A percentile compares a stretch with the other conserved stretches of the same genome.
Evolutionary conservation across 2,329 filamentous ascomycete genomes (phyloP).

Genomic region (Epicoccum sorghinum): DNA sequence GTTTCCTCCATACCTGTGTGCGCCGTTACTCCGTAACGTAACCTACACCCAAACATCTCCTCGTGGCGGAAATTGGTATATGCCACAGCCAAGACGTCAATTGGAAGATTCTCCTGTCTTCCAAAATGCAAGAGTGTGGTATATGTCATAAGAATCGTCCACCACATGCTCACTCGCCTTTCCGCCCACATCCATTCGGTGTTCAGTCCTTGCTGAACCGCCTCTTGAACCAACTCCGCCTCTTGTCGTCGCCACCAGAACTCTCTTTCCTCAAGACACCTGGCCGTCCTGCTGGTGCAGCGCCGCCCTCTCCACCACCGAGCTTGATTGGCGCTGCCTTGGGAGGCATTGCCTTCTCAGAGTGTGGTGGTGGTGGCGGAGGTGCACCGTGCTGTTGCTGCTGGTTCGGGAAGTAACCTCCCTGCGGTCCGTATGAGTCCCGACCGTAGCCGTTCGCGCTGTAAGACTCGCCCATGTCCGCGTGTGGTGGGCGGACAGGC

Average conservation of each 20-base stretch:
- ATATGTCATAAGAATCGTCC: slow-evolving; percentile 13
- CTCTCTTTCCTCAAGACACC: slow-evolving; percentile 32
- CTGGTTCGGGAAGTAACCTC: slow-evolving; percentile 27
- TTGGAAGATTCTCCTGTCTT: not conserved
- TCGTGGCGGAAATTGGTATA: not conserved
- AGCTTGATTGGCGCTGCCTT: slow-evolving; percentile 34
- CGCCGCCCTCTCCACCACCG: slow-evolving; percentile 22
- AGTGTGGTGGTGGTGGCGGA: slow-evolving; percentile 29
- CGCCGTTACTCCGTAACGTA: slow-evolving; percentile 19
- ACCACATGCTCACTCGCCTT: slow-evolving; percentile 5
- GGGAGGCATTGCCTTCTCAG: slow-evolving; percentile 14
- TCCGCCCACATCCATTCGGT: not conserved
- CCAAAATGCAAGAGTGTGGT: slow-evolving; percentile 12
- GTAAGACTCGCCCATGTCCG: slow-evolving; percentile 56
- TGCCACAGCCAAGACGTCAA: not conserved
- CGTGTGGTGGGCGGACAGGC: slow-evolving; percentile 44
- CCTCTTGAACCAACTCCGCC: slow-evolving; percentile 87
- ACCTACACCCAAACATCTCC: not conserved
- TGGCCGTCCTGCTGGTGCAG: slow-evolving; percentile 21
- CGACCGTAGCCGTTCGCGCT: slow-evolving; percentile 62
- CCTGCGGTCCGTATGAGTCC: slow-evolving; percentile 51
- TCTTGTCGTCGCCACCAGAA: slow-evolving; percentile 59
- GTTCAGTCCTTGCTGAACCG: slow-evolving; percentile 72
- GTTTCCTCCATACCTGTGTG: not conserved
- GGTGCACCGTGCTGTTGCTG: slow-evolving; percentile 17